These are phyloP conservation scores for Calonectria montana DNA, from an alignment of 2,329 filamentous ascomycete species.

Conservation along the genomic window DNA sequence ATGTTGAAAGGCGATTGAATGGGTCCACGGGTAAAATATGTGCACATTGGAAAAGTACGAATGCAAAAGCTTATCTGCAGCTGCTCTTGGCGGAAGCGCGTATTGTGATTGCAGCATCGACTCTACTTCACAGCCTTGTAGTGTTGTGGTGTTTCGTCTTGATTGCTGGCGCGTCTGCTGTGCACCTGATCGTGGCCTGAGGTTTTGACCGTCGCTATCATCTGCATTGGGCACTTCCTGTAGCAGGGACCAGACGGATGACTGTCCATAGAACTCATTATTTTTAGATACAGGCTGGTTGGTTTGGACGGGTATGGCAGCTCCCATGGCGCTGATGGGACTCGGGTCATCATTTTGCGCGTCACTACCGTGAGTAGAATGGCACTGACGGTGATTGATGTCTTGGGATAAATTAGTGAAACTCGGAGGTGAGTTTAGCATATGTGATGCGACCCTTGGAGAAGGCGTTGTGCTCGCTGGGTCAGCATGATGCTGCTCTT, in stretches of 20 bases:
- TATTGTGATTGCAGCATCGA: slow-evolving; percentile 9
- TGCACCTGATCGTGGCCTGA: neutral
- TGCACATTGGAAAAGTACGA: slow-evolving; percentile 3
- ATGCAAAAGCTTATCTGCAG: neutral
- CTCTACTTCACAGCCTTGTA: neutral
- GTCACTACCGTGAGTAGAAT: neutral
- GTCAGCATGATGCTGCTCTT: neutral
- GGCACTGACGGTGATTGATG: neutral
- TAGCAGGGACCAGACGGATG: neutral
- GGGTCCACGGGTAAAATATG: slow-evolving; percentile 18
- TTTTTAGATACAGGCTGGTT: neutral
- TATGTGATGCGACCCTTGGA: neutral
- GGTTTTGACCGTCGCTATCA: neutral
- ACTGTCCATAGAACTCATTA: slow-evolving; percentile 11
- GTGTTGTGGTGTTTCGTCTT: neutral
- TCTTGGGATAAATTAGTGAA: too few relatives aligned
- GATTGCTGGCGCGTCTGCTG: neutral
- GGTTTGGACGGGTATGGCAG: neutral
- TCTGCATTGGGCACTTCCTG: neutral
- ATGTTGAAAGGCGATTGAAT: neutral
- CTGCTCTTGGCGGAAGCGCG: neutral
- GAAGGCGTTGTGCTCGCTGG: neutral
- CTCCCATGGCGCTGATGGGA: slow-evolving; percentile 14
- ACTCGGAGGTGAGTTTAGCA: neutral
- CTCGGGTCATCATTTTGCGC: neutral